A percentile compares a stretch with the other conserved stretches of the same genome.
These are phyloP conservation scores for Candida methanosorbosa DNA, from an alignment of 805 yeast species.

Conservation along the genomic window DNA sequence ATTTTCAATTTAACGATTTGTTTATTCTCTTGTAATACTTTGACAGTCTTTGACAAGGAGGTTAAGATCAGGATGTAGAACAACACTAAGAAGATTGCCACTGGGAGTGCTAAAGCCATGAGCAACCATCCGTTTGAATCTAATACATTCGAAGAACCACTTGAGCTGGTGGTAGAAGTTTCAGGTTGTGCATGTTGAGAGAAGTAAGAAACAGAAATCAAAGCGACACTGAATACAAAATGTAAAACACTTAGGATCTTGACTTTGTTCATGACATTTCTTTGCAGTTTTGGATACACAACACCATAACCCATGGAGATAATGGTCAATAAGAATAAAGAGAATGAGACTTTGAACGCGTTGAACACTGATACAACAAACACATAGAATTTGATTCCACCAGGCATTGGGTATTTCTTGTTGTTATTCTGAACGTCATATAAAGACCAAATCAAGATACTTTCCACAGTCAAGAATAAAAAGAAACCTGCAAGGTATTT, in stretches of 20 bases:
- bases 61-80: slow-evolving; percentile 71
- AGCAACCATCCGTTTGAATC: slow-evolving; percentile 37
- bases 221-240: slow-evolving; percentile 45
- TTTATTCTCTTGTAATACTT: slow-evolving; percentile 69
- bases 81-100: slow-evolving; percentile 55
- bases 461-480: slow-evolving; percentile 74
- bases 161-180: slow-evolving; percentile 21
- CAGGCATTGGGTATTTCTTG: slow-evolving; percentile 26
- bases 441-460: slow-evolving; percentile 83
- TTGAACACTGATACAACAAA: slow-evolving; percentile 71
- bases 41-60: slow-evolving; percentile 68
- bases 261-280: slow-evolving; percentile 64
- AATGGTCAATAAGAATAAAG: slow-evolving; percentile 77
- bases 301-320: slow-evolving; percentile 93
- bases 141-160: slow-evolving; percentile 40
- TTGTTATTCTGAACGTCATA: slow-evolving; percentile 69
- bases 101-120: slow-evolving; percentile 58
- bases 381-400: slow-evolving; percentile 60
- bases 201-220: slow-evolving; percentile 37
- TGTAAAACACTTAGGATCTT: slow-evolving; percentile 50
- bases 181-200: slow-evolving; percentile 24
- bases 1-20: slow-evolving; percentile 85
- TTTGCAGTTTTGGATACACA: slow-evolving; percentile 77
- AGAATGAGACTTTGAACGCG: slow-evolving; percentile 75
- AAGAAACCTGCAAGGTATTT: slow-evolving; percentile 83